A percentile compares a stretch with the other conserved stretches of the same genome.
Conservation (phyloP, 805 yeast genomes). For the Nakazawaea ambrosiae region DNA sequence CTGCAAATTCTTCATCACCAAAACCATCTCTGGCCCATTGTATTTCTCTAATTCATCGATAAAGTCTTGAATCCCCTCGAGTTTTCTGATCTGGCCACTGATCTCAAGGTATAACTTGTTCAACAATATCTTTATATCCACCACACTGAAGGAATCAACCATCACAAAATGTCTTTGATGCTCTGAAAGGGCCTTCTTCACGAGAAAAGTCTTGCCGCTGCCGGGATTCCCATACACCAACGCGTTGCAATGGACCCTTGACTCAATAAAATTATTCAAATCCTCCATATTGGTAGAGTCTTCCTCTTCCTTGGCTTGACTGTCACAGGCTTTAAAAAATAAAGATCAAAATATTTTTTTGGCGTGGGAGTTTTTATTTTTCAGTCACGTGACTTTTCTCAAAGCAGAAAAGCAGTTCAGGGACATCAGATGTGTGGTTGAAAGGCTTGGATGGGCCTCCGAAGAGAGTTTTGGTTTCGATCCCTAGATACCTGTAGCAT, state of each 20-base stretch:
- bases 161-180: background rate
- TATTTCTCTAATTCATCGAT: background rate
- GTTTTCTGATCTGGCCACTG: background rate
- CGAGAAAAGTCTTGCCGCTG: conserved; percentile 5
- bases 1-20: conserved; percentile 9
- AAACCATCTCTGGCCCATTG: background rate
- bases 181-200: background rate
- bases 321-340: too few relatives aligned
- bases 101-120: conserved; percentile 2
- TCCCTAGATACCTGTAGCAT: conserved; percentile 2
- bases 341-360: too few relatives aligned
- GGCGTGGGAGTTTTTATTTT: too few relatives aligned
- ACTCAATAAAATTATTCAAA: background rate
- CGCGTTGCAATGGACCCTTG: background rate
- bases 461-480: too few relatives aligned
- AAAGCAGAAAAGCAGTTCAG: too few relatives aligned
- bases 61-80: conserved; percentile 3
- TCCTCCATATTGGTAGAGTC: conserved; percentile 5
- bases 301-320: too few relatives aligned
- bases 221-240: conserved; percentile 5
- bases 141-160: conserved; percentile 7
- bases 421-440: too few relatives aligned
- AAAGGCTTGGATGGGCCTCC: too few relatives aligned
- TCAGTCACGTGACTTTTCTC: too few relatives aligned
- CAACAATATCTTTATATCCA: conserved; percentile 6